Evolutionary conservation across 331 rosid species (phyloP), one percentile per base, ranked within the genome.

Genomic region (Stylosanthes scabra): DNA sequence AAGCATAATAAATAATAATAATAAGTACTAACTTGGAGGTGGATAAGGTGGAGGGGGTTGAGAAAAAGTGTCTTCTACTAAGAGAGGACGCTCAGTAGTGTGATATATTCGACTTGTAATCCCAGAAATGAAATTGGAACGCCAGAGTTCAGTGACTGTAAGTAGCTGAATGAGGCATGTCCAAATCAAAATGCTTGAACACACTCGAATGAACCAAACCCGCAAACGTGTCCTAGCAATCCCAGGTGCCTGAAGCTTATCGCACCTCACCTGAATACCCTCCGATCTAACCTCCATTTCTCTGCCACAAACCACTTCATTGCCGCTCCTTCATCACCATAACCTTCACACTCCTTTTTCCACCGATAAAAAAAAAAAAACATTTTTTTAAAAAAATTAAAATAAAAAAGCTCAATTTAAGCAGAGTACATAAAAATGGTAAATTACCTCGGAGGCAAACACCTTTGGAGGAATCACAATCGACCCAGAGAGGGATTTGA

Each of bases 201-300:
- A 91, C 28, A 87, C 79, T 42, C 96, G 77, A 42, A 95, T 88
- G 76, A 95, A 90, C 99, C 97, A 91, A 71, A 95, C 82, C 85
- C 93, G 93, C 64, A 95, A 81, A 67, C 97, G 91, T 41, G 88
- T 86, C 88, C 88, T 76, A 16, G 81, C 86, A 59, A 89, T 84
- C 83, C 78, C 89, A 45, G 93, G 79, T 68, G 83, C 82, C 57
- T 90, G 91, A 74, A 90, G 58, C 83, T 94, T 94, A 54, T 93
- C 97, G 75, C 82, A 80, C 70, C 88, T 87, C 59, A 74, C 86
- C 55, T 84, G 92, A 68, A 74, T 7, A 70, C 87, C 77, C 79
- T 86, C 98, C 63, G 99, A 88, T 95, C 98, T 90, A 78, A 82
- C 89, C 82, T 95, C 97, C 99, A 95, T 95, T 72, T 76, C 86